phyloP scores from a whole-genome alignment of 345 rosid species.

The Aurinia saxatilis region DNA sequence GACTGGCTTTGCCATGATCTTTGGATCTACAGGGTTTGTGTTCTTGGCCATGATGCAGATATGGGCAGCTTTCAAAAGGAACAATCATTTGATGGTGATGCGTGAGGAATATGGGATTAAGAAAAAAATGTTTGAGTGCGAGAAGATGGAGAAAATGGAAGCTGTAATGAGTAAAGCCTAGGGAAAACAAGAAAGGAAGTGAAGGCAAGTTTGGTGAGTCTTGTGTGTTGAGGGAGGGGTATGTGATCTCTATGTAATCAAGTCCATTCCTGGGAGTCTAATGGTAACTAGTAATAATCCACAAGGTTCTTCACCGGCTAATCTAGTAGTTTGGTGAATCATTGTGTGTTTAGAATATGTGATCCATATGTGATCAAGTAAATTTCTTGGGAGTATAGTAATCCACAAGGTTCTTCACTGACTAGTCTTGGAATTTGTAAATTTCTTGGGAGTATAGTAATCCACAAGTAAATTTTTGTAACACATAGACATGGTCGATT shows the following conservation, averaged over 20 bases:
- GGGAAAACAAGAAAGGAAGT: slow-evolving; percentile 36
- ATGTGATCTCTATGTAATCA: slow-evolving; percentile 28
- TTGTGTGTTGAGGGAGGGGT: slow-evolving; percentile 44
- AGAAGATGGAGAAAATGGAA: slow-evolving; percentile 61
- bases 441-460: too few species aligned
- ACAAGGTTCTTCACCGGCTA: slow-evolving; percentile 4
- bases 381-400: neutral
- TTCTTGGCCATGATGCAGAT: slow-evolving; percentile 51
- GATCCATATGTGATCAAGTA: slow-evolving; percentile 26
- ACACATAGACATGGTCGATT: too few species aligned
- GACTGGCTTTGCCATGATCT: slow-evolving; percentile 50
- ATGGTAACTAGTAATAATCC: slow-evolving; percentile 5
- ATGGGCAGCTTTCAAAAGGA: slow-evolving; percentile 58
- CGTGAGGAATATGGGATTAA: slow-evolving; percentile 55
- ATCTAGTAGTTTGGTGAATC: slow-evolving; percentile 5
- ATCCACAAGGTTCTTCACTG: slow-evolving; percentile 3
- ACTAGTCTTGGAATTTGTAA: too few species aligned
- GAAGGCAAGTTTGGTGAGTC: slow-evolving; percentile 28
- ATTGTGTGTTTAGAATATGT: slow-evolving; percentile 41
- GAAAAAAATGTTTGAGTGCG: slow-evolving; percentile 47
- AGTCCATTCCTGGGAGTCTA: neutral
- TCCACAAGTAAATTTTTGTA: too few species aligned
- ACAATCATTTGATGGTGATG: slow-evolving; percentile 38
- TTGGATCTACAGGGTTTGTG: slow-evolving; percentile 63
- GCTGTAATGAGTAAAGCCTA: slow-evolving; percentile 43